Conservation (phyloP, 352 stramenopile genomes). For the Pythium utonaiense region DNA sequence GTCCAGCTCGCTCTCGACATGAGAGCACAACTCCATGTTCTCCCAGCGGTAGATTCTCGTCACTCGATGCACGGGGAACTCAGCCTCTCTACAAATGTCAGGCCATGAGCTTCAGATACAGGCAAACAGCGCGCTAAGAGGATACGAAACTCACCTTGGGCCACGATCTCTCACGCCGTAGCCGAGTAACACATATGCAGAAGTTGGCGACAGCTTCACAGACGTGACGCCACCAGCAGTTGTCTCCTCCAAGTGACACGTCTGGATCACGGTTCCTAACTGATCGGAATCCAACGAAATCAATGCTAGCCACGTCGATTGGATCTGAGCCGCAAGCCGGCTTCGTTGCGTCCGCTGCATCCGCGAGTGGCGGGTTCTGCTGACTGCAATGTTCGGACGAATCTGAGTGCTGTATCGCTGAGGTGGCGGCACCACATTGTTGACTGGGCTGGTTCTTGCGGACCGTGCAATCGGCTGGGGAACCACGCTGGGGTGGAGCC, state of each 20-base stretch:
- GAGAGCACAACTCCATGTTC: conserved; percentile 84
- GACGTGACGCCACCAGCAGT: conserved; percentile 84
- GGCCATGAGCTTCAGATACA: conserved; percentile 1
- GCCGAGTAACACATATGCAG: conserved; percentile 79
- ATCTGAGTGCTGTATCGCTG: conserved; percentile 77
- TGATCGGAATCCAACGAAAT: conserved; percentile 80
- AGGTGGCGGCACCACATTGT: conserved; percentile 39
- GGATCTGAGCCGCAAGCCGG: conserved; percentile 70
- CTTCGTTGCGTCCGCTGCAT: conserved; percentile 73
- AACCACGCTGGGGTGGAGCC: conserved; percentile 33
- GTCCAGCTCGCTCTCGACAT: conserved; percentile 89
- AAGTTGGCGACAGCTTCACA: conserved; percentile 87
- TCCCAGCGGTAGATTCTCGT: conserved; percentile 88
- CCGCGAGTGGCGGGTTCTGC: conserved; percentile 68
- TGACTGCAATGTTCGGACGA: conserved; percentile 81
- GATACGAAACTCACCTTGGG: conserved; percentile 48
- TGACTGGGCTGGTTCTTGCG: conserved; percentile 25
- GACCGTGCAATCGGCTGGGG: conserved; percentile 24
- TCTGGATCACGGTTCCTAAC: conserved; percentile 77
- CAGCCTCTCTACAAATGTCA: conserved; percentile 55
- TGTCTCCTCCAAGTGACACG: conserved; percentile 74
- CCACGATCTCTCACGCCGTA: conserved; percentile 84
- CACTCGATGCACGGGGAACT: conserved; percentile 82
- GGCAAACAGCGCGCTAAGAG: not conserved
- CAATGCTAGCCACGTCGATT: conserved; percentile 83